Base-by-base conservation (phyloP, 306 rosid genomes). In the Rosa chinensis region DNA sequence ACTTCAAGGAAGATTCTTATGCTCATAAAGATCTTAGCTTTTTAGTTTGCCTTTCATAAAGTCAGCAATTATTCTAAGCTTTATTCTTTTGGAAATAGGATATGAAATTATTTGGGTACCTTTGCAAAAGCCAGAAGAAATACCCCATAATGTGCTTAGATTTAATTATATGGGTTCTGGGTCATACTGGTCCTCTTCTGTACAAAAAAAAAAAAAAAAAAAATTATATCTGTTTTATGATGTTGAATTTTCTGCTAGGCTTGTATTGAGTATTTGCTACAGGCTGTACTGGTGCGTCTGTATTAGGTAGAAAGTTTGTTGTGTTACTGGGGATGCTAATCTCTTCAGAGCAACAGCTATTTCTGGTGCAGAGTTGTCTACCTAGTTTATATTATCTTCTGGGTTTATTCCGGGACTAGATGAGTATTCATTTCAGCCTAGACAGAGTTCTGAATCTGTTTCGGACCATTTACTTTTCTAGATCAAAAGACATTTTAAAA, bases 321-420 rank as follows among this genome's bases (percentile, higher is more conserved):
- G 23, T 75, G 63, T 75, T 23, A 75, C 70, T 43, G 44, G 28
- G 70, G n/a, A 6, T 58, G 56, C 35, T 58, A 39, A 42, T 21
- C 13, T 74, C 70, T 8, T 14, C 47, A 66, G 83, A 83, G 82
- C 49, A 77, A 79, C 86, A 87, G 88, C 87, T 84, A 88, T 89
- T 11, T 56, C 23, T 42, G 37, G 43, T 48, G 55, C 42, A 44
- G 81, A 32, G 76, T 55, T 78, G 52, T 67, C 50, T 18, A 9
- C 53, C 53, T 39, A 21, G 6, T 43, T 44, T 59, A 62, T 62
- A 62, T 47, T 76, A 63, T 76, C 72, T 63, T 63, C 9, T 62
- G 39, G 3, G 21, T 73, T 55, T 39, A 35, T 55, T 5, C 35
- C 5, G 2, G 3, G 68, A 56, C 40, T 40, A 4, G 3, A 45